Percentiles rank a stretch among this genome's conserved stretches.
Evolutionary conservation across 495 filamentous ascomycete genomes (phyloP).

Genomic region (Neurospora pannonica): DNA sequence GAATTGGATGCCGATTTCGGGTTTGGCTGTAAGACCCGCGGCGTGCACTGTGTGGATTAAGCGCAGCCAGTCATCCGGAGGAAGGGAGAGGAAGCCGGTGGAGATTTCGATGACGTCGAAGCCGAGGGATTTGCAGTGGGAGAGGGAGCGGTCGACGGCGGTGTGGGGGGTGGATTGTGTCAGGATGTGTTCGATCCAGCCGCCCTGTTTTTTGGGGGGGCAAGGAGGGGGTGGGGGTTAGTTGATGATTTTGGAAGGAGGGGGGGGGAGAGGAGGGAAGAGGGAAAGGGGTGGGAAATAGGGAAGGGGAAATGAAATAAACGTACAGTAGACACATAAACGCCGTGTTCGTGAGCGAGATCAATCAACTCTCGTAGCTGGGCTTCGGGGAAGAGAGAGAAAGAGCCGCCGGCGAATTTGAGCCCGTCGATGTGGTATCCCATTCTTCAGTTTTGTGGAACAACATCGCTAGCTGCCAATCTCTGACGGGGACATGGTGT

Average conservation of each 20-base stretch:
- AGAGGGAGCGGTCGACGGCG: constrained; percentile 44
- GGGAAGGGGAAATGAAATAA: not conserved
- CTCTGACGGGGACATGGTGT: no score
- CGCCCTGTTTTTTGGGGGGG: no score
- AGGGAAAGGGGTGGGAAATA: not conserved
- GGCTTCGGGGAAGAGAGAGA: constrained; percentile 42
- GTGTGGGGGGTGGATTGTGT: constrained; percentile 25
- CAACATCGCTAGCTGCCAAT: no score
- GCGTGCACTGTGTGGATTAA: constrained; percentile 44
- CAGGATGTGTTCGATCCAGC: constrained; percentile 49
- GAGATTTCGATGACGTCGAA: constrained; percentile 50
- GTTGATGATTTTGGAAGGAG: no score
- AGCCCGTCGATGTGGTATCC: constrained; percentile 46
- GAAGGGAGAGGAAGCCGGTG: constrained; percentile 46
- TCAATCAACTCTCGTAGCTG: constrained; percentile 42
- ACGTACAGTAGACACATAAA: constrained; percentile 42
- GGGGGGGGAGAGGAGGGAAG: no score
- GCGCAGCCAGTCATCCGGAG: constrained; percentile 47
- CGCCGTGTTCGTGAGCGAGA: constrained; percentile 41
- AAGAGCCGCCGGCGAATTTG: constrained; percentile 50
- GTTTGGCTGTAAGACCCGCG: constrained; percentile 45
- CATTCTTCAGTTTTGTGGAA: no score
- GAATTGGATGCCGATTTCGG: constrained; percentile 52
- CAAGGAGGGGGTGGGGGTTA: not conserved
- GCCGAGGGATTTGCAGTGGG: constrained; percentile 41